Percentiles rank a stretch among this genome's conserved stretches.
These are phyloP conservation scores for Metrosideros polymorpha DNA, from an alignment of 441 rosid genomes.

Conservation along the genomic window DNA sequence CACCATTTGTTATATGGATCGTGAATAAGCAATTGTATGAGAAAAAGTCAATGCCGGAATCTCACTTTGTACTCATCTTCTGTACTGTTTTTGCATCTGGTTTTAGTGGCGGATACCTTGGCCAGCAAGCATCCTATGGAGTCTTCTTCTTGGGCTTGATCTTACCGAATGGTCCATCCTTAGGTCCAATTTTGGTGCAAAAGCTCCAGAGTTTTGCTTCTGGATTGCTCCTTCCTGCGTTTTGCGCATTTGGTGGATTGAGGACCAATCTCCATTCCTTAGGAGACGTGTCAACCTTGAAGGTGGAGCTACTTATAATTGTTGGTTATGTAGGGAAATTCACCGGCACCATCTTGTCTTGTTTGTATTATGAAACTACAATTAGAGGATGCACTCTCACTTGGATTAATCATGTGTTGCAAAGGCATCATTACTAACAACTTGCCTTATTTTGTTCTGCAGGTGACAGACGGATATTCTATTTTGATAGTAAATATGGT, in stretches of 20 bases:
- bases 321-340: conserved; percentile 18
- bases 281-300: not conserved
- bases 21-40: not conserved
- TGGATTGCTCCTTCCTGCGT: not conserved
- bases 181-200: not conserved
- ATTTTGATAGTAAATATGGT: conserved; percentile 8
- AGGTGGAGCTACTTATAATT: not conserved
- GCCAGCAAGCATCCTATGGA: conserved; percentile 11
- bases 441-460: not conserved
- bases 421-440: conserved; percentile 15
- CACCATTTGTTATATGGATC: not conserved
- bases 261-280: not conserved
- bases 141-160: conserved; percentile 20
- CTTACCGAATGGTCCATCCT: conserved; percentile 22
- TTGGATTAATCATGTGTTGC: conserved; percentile 27
- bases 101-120: conserved; percentile 1
- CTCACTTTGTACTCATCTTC: not conserved
- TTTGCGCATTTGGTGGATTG: not conserved
- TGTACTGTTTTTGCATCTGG: not conserved
- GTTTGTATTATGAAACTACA: conserved; percentile 13
- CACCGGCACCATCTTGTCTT: conserved; percentile 13
- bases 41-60: not conserved
- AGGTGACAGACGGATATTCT: conserved; percentile 8
- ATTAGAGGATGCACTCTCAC: conserved; percentile 19
- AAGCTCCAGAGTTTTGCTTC: not conserved